Percentiles rank a stretch among this genome's conserved stretches.
Evolutionary conservation across 208 protist species (phyloP).

Genomic region (Zelonia costaricensis): DNA sequence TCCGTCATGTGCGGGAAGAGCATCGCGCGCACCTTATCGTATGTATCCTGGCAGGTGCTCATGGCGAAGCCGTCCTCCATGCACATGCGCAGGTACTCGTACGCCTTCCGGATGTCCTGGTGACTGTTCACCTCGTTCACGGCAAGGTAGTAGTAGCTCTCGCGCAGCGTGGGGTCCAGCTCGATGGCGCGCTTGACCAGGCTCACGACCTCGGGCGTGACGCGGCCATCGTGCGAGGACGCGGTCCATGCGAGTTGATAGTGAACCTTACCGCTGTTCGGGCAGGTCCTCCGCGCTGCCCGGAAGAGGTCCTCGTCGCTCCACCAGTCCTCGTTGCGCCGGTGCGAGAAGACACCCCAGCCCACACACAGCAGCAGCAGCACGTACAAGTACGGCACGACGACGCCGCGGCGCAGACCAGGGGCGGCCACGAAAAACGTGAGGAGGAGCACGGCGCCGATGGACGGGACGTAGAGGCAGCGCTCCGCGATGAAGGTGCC

Average conservation of each 20-base stretch:
- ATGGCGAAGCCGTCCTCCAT: constrained; percentile 32
- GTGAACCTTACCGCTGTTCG: constrained; percentile 54
- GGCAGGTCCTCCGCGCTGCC: constrained; percentile 40
- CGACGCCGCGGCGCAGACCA: constrained; percentile 8
- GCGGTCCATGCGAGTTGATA: constrained; percentile 29
- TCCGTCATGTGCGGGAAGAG: constrained; percentile 45
- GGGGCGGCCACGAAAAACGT: constrained; percentile 20
- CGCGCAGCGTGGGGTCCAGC: constrained; percentile 37
- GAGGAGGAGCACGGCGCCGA: constrained; percentile 29
- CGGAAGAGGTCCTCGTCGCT: constrained; percentile 48
- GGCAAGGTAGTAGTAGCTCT: constrained; percentile 53
- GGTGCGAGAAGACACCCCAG: constrained; percentile 36
- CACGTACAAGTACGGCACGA: constrained; percentile 13
- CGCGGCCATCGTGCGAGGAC: constrained; percentile 5
- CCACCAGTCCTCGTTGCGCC: constrained; percentile 51
- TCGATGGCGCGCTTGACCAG: constrained; percentile 29
- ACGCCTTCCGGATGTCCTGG: constrained; percentile 26
- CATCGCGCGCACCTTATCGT: constrained; percentile 14
- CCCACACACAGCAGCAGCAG: constrained; percentile 34
- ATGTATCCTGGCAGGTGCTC: constrained; percentile 23
- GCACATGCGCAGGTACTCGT: constrained; percentile 39
- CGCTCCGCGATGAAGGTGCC: constrained; percentile 89
- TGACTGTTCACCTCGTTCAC: constrained; percentile 29
- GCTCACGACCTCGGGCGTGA: constrained; percentile 28
- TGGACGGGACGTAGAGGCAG: constrained; percentile 80